phyloP scores from a whole-genome alignment of 2,329 filamentous ascomycete species.

The Metarhizium rileyi region DNA sequence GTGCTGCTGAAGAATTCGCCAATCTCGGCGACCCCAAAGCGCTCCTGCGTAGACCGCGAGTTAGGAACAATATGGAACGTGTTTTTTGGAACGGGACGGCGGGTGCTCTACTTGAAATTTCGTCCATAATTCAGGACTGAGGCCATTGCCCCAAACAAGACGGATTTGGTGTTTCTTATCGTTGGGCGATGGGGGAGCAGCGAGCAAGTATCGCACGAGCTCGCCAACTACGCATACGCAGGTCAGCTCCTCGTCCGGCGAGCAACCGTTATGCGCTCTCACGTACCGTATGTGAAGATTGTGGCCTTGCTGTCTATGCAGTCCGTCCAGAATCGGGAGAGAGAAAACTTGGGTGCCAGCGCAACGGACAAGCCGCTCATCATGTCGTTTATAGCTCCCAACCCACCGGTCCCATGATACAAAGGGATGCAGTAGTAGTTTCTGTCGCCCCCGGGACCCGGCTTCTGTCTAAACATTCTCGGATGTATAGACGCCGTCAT shows the following conservation, averaged over 20 bases:
- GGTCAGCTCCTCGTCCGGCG: not conserved
- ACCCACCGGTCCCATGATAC: constrained; percentile 7
- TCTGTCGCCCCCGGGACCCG: constrained; percentile 3
- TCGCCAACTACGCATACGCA: constrained; percentile 4
- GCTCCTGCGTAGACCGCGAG: not conserved
- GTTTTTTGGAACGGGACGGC: not conserved
- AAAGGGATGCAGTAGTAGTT: constrained; percentile 4
- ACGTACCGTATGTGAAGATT: constrained; percentile 6
- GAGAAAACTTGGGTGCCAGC: constrained; percentile 5
- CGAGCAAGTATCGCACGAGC: constrained; percentile 5
- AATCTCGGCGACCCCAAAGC: constrained; percentile 7
- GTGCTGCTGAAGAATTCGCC: constrained; percentile 8
- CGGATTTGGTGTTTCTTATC: constrained; percentile 4
- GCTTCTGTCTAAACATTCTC: constrained; percentile 1
- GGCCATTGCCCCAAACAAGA: constrained; percentile 6
- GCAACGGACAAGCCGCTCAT: constrained; percentile 6
- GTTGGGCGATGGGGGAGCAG: constrained; percentile 3
- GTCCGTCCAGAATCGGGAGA: constrained; percentile 7
- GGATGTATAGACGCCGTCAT: not conserved
- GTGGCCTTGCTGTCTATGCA: constrained; percentile 8
- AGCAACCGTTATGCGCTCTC: not conserved
- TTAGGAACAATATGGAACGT: not conserved
- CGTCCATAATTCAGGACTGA: constrained; percentile 7
- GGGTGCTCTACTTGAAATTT: not conserved
- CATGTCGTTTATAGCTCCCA: constrained; percentile 1